phyloP scores from a whole-genome alignment of 208 protist species.

The Leishmania major region DNA sequence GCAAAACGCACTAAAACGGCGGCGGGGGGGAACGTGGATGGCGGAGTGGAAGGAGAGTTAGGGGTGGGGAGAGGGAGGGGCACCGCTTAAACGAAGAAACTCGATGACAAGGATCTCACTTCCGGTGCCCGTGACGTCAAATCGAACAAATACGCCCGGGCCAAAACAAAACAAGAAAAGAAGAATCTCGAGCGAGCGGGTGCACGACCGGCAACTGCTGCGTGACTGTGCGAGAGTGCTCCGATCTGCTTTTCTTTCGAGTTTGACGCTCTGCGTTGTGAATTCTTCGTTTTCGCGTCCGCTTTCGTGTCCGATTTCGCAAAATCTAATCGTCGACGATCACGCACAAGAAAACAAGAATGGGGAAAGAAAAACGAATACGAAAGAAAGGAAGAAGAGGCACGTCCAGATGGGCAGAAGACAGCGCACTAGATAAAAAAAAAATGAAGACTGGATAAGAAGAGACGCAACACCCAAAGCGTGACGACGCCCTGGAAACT shows the following conservation, averaged over 20 bases:
- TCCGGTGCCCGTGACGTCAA: background rate
- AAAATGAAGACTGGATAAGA: background rate
- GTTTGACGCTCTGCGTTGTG: background rate
- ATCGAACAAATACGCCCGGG: background rate
- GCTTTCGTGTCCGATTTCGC: background rate
- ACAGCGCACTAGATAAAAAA: background rate
- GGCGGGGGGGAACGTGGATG: background rate
- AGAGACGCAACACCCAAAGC: background rate
- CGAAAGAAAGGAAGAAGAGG: no score
- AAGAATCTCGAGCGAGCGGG: background rate
- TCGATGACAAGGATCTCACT: background rate
- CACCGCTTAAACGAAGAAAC: background rate
- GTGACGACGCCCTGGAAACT: background rate
- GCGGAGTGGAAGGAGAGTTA: no score
- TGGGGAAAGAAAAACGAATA: no score
- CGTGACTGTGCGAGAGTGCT: background rate
- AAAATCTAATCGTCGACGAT: background rate
- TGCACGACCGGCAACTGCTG: background rate
- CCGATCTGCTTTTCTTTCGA: background rate
- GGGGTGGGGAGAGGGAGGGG: constrained; percentile 4
- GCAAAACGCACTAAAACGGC: background rate
- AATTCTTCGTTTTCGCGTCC: background rate
- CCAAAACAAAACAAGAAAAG: background rate
- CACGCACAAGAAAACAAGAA: background rate
- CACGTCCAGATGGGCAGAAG: background rate